A percentile compares a stretch with the other conserved stretches of the same genome.
These are phyloP conservation scores for Ceratopteris richardii DNA, from an alignment of 75 land plant species.

Conservation along the genomic window DNA sequence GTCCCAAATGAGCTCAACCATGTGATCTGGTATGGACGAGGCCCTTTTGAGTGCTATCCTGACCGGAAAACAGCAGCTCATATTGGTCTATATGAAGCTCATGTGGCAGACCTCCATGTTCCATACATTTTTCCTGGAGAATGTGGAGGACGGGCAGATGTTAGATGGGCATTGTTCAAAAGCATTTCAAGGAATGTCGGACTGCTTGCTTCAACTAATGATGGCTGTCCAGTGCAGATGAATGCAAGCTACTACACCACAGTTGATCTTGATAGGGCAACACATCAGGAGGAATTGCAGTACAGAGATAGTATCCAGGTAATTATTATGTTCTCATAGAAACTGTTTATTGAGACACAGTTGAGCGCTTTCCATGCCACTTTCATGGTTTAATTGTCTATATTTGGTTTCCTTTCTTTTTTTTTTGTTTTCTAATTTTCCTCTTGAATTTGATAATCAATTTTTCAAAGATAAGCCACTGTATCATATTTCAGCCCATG, in stretches of 20 bases:
- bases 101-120: conserved; percentile 69
- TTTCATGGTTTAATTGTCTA: too few species aligned
- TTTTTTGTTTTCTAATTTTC: too few species aligned
- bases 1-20: conserved; percentile 45
- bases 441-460: too few species aligned
- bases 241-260: conserved; percentile 78
- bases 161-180: conserved; percentile 76
- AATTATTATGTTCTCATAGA: neutral
- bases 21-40: conserved; percentile 75
- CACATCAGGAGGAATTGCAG: conserved; percentile 69
- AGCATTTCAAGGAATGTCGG: conserved; percentile 42
- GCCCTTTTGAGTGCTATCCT: conserved; percentile 98
- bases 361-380: too few species aligned
- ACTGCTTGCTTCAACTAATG: conserved; percentile 56
- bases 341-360: too few species aligned
- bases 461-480: too few species aligned
- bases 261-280: conserved; percentile 73
- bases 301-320: conserved; percentile 76
- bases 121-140: conserved; percentile 96
- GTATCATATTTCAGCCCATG: too few species aligned
- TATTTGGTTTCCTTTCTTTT: too few species aligned
- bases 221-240: conserved; percentile 78
- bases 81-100: conserved; percentile 56
- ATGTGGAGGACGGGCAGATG: conserved; percentile 83
- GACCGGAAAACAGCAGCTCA: conserved; percentile 88